Base-by-base conservation (phyloP, 129 eudicot species). In the Chrysanthemum lavandulifolium region DNA sequence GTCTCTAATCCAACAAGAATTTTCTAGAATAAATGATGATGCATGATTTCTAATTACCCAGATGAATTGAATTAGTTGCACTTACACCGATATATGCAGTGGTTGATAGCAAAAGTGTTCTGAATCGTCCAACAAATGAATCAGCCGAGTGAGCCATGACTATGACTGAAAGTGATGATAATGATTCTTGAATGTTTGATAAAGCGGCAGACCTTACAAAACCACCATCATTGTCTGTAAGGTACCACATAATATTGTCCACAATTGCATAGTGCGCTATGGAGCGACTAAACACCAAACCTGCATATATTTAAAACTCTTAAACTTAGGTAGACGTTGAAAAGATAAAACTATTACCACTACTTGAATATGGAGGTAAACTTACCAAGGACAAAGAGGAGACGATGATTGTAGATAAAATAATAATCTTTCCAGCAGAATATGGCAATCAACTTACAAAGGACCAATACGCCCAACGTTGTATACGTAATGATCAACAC, bases 281-380 rank as follows among this genome's bases (percentile, higher is more conserved):
- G 62, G 71, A 73, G 64, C 51, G 63, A 54, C 78, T 73, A 62
- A 73, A 73, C 60, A 62, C 63, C 71, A 73, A 15, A 73, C 78
- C 78, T 73, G 53, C 61, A 19, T 72, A 33, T 33, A 33, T 6
- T 29, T 23, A 10, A 15, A 72, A 21, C 57, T 47, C 68, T 43
- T 10, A 25, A 60, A 72, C 11, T 59, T 13, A 33, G 52, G 45
- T 14, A 31, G 13, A 27, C 8, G 9, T 29, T n/a, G 15, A 67
- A 43, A 45, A 7, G 23, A 47, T 23, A 19, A 10, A 10, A 4
- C 50, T 23, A 50, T 45, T 11, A 57, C 40, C 40, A 14, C 49
- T 52, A 68, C 18, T 3, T 55, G 29, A 23, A 45, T 12, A 18
- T 57, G 5, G 47, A 23, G 48, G 1, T 40, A 62, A 8, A 40